These are phyloP conservation scores for Xylariaceae sp. DNA, from an alignment of 2,329 filamentous ascomycete species.

Conservation along the genomic window DNA sequence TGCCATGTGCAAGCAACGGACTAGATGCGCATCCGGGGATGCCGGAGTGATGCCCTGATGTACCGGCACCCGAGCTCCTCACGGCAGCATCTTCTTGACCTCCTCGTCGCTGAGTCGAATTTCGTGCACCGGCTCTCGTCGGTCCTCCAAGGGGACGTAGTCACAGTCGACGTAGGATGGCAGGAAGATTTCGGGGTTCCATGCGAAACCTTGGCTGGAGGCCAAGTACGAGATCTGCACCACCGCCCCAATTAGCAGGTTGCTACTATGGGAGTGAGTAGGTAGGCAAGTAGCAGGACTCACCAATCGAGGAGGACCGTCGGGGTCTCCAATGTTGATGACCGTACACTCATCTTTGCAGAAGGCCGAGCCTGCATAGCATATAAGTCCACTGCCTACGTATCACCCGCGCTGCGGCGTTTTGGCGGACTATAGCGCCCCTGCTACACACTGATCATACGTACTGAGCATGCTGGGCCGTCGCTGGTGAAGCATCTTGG, in stretches of 20 bases:
- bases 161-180: conserved; percentile 71
- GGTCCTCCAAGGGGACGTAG: conserved; percentile 66
- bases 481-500: conserved; percentile 42
- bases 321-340: conserved; percentile 67
- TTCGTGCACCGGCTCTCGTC: conserved; percentile 69
- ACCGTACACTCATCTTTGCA: conserved; percentile 72
- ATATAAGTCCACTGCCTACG: conserved; percentile 13
- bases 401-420: conserved; percentile 3
- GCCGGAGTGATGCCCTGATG: no score
- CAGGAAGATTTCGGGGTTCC: conserved; percentile 81
- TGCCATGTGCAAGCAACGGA: no score
- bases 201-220: conserved; percentile 72
- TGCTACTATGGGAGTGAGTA: neutral
- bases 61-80: conserved; percentile 40
- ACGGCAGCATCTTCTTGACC: conserved; percentile 58
- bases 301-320: conserved; percentile 66
- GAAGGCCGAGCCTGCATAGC: conserved; percentile 56
- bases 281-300: conserved; percentile 19
- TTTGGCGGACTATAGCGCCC: neutral
- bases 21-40: no score
- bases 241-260: neutral
- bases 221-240: conserved; percentile 70
- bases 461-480: conserved; percentile 57
- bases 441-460: conserved; percentile 13
- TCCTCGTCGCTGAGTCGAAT: conserved; percentile 74